Base-by-base conservation (phyloP, 352 stramenopile genomes). In the Discostella stelligera region DNA sequence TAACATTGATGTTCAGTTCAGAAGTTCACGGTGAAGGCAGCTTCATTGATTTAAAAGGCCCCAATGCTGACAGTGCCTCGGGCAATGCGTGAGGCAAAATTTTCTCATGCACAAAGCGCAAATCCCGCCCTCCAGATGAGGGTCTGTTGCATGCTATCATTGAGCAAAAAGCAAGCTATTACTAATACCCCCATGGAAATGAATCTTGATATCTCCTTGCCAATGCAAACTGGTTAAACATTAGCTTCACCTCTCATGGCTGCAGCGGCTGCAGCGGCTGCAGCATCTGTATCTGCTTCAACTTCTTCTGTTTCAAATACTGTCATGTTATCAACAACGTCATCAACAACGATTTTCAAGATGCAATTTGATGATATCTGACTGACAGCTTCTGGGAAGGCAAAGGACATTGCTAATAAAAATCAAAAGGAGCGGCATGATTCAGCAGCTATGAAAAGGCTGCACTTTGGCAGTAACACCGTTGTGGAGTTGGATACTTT, bases 401-500 rank as follows among this genome's bases (percentile, higher is more conserved):
- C 37, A 44, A 44, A 44, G 37, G 37, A 44, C 7, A 32, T 6
- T 32, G 27, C 27, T 32, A 32, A 32, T 32, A 32, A 32, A 32
- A 32, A 32, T 6, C 27, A 5, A 32, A 32, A 32, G 27, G 27
- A 32, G 27, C 27, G 27, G 5, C 27, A 32, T 32, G 27, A 6
- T 10, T 44, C 37, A 44, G 37, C 37, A 44, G 37, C 37, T 14
- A 44, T 14, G 37, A 44, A 44, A 14, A 44, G 37, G n/a, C 14
- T n/a, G 5, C 14, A 54, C 5, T 58, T 32, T 25, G 2, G n/a
- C 11, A 27, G 9, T 25, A 3, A 30, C 7, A 58, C 11, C 2
- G 50, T 11, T 20, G 50, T 14, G 50, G 50, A 58, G 13, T 58
- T 58, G 18, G 50, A 20, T 5, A 54, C 13, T 54, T 58, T 58